A percentile compares a stretch with the other conserved stretches of the same genome.
Conservation (phyloP, 2,329 filamentous ascomycete species). For the Xylaria polymorpha region DNA sequence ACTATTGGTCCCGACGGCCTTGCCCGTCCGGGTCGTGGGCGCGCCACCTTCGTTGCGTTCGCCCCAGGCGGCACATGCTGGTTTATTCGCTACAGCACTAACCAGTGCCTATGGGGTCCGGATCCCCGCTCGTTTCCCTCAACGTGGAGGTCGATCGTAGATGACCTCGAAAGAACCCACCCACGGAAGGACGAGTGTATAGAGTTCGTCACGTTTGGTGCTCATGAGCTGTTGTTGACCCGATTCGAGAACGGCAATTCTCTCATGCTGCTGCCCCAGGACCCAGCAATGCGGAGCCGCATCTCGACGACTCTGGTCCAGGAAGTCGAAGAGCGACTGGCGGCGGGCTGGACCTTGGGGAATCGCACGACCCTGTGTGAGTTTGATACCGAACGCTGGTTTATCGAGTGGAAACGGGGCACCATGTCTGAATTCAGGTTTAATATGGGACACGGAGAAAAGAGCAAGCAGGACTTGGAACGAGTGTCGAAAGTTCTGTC, state of each 20-base stretch:
- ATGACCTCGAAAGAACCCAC: conserved; percentile 27
- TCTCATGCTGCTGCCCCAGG: conserved; percentile 22
- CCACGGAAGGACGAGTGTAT: conserved; percentile 31
- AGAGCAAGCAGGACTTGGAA: conserved; percentile 17
- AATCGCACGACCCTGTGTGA: conserved; percentile 30
- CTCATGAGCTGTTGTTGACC: conserved; percentile 20
- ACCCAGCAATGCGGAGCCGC: conserved; percentile 19
- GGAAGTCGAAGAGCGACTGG: conserved; percentile 28
- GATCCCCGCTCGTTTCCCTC: background rate
- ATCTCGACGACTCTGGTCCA: conserved; percentile 16
- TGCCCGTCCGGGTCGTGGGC: conserved; percentile 17
- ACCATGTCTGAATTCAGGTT: conserved; percentile 25
- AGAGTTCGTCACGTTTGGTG: conserved; percentile 32
- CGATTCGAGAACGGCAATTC: conserved; percentile 34
- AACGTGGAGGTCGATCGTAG: conserved; percentile 20
- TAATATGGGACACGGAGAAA: conserved; percentile 28
- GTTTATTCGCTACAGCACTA: conserved; percentile 31
- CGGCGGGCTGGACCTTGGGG: conserved; percentile 30
- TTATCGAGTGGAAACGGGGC: conserved; percentile 34
- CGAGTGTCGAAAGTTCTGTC: conserved; percentile 26
- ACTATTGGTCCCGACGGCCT: conserved; percentile 6
- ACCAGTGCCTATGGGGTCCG: conserved; percentile 26
- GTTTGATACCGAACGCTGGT: conserved; percentile 31
- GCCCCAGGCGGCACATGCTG: conserved; percentile 24
- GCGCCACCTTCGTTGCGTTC: conserved; percentile 26